phyloP scores from a whole-genome alignment of 2,329 filamentous ascomycete species.

The Fusarium sp. region DNA sequence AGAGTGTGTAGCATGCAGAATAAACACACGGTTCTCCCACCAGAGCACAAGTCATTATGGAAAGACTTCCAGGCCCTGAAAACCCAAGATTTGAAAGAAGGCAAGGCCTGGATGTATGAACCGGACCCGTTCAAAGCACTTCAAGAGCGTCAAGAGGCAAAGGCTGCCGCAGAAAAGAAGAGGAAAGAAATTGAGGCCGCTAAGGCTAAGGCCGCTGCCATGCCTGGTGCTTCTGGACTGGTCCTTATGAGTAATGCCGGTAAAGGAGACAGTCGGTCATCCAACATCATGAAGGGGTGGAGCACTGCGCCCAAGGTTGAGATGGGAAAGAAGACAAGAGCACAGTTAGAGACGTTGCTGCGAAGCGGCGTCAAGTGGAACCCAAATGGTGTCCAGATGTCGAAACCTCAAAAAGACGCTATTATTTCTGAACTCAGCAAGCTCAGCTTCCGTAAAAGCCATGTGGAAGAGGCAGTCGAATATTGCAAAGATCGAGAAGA shows the following conservation, averaged over 20 bases:
- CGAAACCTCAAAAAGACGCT: constrained; percentile 62
- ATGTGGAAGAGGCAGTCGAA: constrained; percentile 86
- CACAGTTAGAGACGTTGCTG: constrained; percentile 82
- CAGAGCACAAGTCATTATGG: constrained; percentile 90
- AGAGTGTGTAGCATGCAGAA: constrained; percentile 96
- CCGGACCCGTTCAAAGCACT: constrained; percentile 90
- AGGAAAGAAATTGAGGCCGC: constrained; percentile 74
- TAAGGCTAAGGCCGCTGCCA: constrained; percentile 73
- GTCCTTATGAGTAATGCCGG: constrained; percentile 60
- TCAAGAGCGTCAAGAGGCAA: constrained; percentile 81
- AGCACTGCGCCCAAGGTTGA: constrained; percentile 88
- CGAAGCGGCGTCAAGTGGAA: constrained; percentile 88
- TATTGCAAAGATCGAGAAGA: constrained; percentile 94
- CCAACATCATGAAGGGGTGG: constrained; percentile 77
- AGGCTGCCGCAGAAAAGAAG: constrained; percentile 81
- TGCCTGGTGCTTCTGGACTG: constrained; percentile 67
- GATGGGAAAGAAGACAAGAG: constrained; percentile 84
- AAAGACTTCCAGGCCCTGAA: constrained; percentile 89
- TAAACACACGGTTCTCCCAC: constrained; percentile 92
- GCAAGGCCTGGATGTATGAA: constrained; percentile 89
- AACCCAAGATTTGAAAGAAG: constrained; percentile 79
- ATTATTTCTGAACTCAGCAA: constrained; percentile 78
- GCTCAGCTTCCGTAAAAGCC: constrained; percentile 89
- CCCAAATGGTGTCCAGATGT: constrained; percentile 75
- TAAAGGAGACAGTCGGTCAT: constrained; percentile 45